These are phyloP conservation scores for Corymbia calophylla DNA, from an alignment of 441 rosid genomes.

Conservation along the genomic window DNA sequence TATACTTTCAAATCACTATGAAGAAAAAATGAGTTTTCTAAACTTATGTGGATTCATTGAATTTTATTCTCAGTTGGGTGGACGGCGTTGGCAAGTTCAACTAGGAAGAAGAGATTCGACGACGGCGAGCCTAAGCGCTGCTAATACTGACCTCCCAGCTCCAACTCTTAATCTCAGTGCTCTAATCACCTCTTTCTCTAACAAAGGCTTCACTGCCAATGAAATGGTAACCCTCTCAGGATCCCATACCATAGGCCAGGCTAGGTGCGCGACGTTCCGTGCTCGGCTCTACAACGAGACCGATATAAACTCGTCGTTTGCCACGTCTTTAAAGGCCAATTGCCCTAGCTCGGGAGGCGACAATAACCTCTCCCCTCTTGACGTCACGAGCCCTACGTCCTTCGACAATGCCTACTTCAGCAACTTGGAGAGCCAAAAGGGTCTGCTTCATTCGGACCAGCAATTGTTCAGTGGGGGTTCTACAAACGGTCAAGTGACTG, in stretches of 20 bases:
- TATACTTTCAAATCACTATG: background rate
- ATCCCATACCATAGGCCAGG: background rate
- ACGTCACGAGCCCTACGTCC: background rate
- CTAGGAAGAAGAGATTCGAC: slow-evolving; percentile 32
- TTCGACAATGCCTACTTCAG: background rate
- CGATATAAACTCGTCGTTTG: background rate
- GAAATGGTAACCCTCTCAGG: slow-evolving; percentile 30
- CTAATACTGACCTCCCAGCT: slow-evolving; percentile 26
- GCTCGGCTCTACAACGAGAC: background rate
- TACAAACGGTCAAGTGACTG: background rate
- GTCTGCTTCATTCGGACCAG: background rate
- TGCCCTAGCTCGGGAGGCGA: background rate
- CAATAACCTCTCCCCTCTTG: background rate
- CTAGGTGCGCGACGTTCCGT: background rate
- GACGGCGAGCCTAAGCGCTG: slow-evolving; percentile 25
- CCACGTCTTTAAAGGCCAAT: background rate
- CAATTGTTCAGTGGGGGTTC: background rate
- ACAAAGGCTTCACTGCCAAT: slow-evolving; percentile 24
- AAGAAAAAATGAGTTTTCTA: background rate
- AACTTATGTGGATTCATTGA: background rate
- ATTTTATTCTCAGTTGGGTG: slow-evolving; percentile 12
- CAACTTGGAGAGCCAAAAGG: background rate
- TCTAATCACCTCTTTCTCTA: slow-evolving; percentile 15
- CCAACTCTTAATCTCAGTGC: slow-evolving; percentile 13
- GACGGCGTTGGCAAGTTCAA: slow-evolving; percentile 20